Conservation (phyloP, 2,329 filamentous ascomycete genomes). For the Fusarium veterinarium region DNA sequence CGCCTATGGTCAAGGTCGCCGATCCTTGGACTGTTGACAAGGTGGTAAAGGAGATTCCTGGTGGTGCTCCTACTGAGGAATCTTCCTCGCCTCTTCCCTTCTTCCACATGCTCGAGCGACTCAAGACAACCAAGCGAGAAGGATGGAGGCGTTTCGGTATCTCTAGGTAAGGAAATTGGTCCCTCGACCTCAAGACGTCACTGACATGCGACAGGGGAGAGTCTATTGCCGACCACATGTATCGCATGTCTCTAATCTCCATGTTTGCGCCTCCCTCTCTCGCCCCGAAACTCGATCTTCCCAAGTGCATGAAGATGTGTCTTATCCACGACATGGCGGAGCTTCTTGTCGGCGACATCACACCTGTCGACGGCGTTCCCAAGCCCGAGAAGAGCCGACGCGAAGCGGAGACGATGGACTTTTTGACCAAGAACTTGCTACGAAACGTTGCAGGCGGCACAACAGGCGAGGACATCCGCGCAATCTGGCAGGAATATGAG, state of each 20-base stretch:
- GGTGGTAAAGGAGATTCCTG: slow-evolving; percentile 73
- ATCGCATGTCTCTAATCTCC: slow-evolving; percentile 97
- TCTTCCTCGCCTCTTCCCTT: slow-evolving; percentile 84
- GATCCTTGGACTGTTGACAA: slow-evolving; percentile 67
- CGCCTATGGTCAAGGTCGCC: slow-evolving; percentile 53
- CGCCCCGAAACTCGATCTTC: slow-evolving; percentile 76
- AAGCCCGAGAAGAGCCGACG: slow-evolving; percentile 91
- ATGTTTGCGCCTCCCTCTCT: slow-evolving; percentile 88
- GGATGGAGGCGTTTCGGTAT: slow-evolving; percentile 94
- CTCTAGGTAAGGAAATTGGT: slow-evolving; percentile 54
- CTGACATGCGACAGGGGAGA: slow-evolving; percentile 70
- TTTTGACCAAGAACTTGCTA: slow-evolving; percentile 78
- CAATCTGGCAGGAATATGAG: slow-evolving; percentile 96
- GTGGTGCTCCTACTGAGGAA: slow-evolving; percentile 64
- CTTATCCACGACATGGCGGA: slow-evolving; percentile 98
- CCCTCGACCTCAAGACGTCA: fast-evolving
- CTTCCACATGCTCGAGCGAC: slow-evolving; percentile 91
- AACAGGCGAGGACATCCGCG: slow-evolving; percentile 76
- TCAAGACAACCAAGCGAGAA: slow-evolving; percentile 97
- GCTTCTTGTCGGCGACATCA: slow-evolving; percentile 94
- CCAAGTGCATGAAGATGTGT: slow-evolving; percentile 93
- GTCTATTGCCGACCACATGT: slow-evolving; percentile 99
- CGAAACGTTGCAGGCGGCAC: slow-evolving; percentile 78
- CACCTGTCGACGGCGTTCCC: slow-evolving; percentile 84
- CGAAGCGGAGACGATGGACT: slow-evolving; percentile 92